Percentiles rank a stretch among this genome's conserved stretches.
These are phyloP conservation scores for Remersonia thermophila DNA, from an alignment of 2,329 filamentous ascomycete species.

Conservation along the genomic window DNA sequence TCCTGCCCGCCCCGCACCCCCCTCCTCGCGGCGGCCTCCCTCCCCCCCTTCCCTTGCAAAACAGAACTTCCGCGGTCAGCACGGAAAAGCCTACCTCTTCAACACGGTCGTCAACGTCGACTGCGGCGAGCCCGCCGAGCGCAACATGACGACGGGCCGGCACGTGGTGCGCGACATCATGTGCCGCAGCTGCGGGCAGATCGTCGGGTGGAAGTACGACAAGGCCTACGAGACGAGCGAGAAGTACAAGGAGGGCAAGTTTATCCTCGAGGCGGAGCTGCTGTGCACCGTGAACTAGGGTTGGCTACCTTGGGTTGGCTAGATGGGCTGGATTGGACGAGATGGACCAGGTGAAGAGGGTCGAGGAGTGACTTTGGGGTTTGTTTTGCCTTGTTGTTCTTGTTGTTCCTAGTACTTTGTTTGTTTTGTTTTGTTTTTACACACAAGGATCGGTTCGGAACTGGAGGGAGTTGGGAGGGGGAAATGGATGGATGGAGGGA, in stretches of 20 bases:
- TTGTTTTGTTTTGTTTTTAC: background rate
- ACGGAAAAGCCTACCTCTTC: constrained; percentile 97
- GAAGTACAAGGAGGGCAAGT: constrained; percentile 99
- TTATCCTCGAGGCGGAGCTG: constrained; percentile 85
- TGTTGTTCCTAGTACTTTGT: background rate
- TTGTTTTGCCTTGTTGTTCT: background rate
- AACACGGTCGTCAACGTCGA: constrained; percentile 86
- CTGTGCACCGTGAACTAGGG: constrained; percentile 60
- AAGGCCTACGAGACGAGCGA: constrained; percentile 85
- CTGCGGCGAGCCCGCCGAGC: constrained; percentile 72
- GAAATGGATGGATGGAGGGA: no score
- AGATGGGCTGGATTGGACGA: background rate
- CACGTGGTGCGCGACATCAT: constrained; percentile 89
- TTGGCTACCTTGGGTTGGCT: background rate
- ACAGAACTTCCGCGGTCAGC: constrained; percentile 95
- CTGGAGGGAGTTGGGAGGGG: no score
- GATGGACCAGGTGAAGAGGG: background rate
- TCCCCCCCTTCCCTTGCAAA: background rate
- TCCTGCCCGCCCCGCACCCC: constrained; percentile 3
- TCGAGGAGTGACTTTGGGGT: background rate
- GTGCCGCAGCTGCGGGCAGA: constrained; percentile 82
- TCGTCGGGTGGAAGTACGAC: constrained; percentile 98
- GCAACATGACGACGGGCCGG: constrained; percentile 93
- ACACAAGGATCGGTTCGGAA: background rate
- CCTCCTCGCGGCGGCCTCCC: background rate